Base-by-base conservation (phyloP, 768 basidiomycete genomes). In the Podaxis sp. region DNA sequence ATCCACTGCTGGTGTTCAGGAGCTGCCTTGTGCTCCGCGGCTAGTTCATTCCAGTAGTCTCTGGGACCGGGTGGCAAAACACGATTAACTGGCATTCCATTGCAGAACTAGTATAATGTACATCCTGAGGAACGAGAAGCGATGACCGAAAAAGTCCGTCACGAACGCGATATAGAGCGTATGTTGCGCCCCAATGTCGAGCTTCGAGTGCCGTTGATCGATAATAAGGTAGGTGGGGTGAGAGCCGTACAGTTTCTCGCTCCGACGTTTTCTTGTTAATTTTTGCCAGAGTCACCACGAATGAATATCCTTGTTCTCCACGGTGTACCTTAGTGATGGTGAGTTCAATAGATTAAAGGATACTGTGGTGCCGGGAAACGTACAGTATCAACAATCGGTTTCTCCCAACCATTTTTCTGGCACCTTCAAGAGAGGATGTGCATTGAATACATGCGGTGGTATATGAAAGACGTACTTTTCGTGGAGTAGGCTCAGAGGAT, bases 331-430 rank as follows among this genome's bases (percentile, higher is more conserved):
- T 67, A 24, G 63, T 66, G 56, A 63, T 44, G 57, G 46, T 38
- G 30, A 66, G 48, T 20, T 65, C 56, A 49, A 54, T 50, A 12
- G 51, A 44, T 63, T 40, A 37, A 60, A 44, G 57, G 20, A 20
- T 17, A 6, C 6, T 20, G n/a, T 41, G 15, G 44, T 17, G 15
- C n/a, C 20, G n/a, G 44, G 17, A 68, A 73, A 70, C 76, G 64
- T 71, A 93, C 92, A 28, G 90, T 85, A 58, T 94, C 87, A n/a
- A 96, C 83, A 7, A 75, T 68, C 0, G 95, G 90, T 65, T 89
- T 88, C 62, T 95, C 92, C 93, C 93, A 96, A 2, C 90, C 93
- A 56, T 84, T 81, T 74, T 96, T 95, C 71, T 94, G 92, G 70
- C 93, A 96, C 74, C 90, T 92, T 41, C 40, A 20, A 24, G 38